These are phyloP conservation scores for Mycena chlorophos DNA, from an alignment of 768 basidiomycete species.

Conservation along the genomic window DNA sequence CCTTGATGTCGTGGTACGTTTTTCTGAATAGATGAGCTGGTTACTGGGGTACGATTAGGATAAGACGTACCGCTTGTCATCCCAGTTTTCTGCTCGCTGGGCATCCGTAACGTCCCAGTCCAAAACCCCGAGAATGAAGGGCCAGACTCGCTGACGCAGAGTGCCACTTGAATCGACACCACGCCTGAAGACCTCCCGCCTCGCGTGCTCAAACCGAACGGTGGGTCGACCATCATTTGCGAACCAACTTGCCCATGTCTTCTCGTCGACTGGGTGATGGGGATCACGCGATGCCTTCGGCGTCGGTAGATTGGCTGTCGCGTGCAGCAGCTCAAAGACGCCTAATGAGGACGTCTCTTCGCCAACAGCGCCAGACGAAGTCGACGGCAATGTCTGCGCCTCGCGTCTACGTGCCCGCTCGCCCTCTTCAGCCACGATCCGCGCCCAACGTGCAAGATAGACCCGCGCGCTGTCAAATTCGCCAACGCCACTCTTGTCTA, in stretches of 20 bases:
- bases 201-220: constrained; percentile 68
- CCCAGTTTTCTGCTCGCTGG: constrained; percentile 63
- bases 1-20: constrained; percentile 69
- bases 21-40: constrained; percentile 41
- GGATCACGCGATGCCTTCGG: constrained; percentile 85
- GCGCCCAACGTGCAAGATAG: constrained; percentile 95
- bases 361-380: constrained; percentile 44
- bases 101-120: constrained; percentile 72
- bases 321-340: constrained; percentile 83
- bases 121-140: constrained; percentile 82
- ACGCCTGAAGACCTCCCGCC: constrained; percentile 73
- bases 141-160: constrained; percentile 81
- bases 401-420: constrained; percentile 85
- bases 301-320: constrained; percentile 74
- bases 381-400: constrained; percentile 63
- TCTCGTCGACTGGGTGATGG: constrained; percentile 69
- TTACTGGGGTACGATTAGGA: not conserved
- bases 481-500: constrained; percentile 88
- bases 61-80: constrained; percentile 55
- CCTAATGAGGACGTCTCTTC: constrained; percentile 78
- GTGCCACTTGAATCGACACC: constrained; percentile 58
- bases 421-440: constrained; percentile 97
- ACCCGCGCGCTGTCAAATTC: constrained; percentile 96
- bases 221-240: constrained; percentile 65
- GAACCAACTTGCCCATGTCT: constrained; percentile 81